These are phyloP conservation scores for Pyrenophora tritici-repentis DNA, from an alignment of 2,329 filamentous ascomycete species.

Conservation along the genomic window DNA sequence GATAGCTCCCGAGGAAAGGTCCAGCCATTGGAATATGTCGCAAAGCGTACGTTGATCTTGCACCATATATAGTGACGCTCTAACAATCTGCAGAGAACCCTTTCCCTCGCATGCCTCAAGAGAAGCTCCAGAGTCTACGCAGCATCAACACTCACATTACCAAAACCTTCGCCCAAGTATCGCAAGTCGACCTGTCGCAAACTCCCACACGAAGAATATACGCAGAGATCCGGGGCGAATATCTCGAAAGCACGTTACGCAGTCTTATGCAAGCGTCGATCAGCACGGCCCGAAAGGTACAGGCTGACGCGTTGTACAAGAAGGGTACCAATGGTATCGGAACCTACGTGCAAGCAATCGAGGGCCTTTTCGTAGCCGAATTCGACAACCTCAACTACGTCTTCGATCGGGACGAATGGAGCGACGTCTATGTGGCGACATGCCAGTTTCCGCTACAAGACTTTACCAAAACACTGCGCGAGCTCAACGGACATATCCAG, in stretches of 20 bases:
- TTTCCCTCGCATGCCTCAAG: conserved; percentile 79
- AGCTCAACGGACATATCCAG: conserved; percentile 89
- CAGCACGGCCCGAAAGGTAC: conserved; percentile 76
- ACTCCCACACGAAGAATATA: conserved; percentile 81
- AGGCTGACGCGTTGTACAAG: conserved; percentile 79
- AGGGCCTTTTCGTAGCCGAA: conserved; percentile 84
- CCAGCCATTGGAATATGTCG: conserved; percentile 90
- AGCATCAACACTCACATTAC: conserved; percentile 80
- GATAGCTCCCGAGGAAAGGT: conserved; percentile 76
- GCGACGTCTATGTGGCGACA: conserved; percentile 75
- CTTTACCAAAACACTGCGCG: conserved; percentile 81
- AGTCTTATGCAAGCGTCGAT: conserved; percentile 84
- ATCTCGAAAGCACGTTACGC: conserved; percentile 78
- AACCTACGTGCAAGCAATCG: conserved; percentile 84
- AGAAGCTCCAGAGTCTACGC: conserved; percentile 74
- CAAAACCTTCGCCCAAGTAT: conserved; percentile 58
- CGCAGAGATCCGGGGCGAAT: conserved; percentile 82
- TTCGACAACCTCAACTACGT: conserved; percentile 89
- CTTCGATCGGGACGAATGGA: conserved; percentile 85
- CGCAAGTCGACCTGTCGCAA: conserved; percentile 57
- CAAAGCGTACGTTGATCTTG: conserved; percentile 67
- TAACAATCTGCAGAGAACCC: conserved; percentile 57
- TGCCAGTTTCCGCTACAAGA: conserved; percentile 79
- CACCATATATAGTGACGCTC: neutral
- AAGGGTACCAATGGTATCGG: conserved; percentile 89